Evolutionary conservation across 371 early-diverging fungal species (phyloP), one percentile per base, ranked within the genome.

Genomic region (Mucor sp.): DNA sequence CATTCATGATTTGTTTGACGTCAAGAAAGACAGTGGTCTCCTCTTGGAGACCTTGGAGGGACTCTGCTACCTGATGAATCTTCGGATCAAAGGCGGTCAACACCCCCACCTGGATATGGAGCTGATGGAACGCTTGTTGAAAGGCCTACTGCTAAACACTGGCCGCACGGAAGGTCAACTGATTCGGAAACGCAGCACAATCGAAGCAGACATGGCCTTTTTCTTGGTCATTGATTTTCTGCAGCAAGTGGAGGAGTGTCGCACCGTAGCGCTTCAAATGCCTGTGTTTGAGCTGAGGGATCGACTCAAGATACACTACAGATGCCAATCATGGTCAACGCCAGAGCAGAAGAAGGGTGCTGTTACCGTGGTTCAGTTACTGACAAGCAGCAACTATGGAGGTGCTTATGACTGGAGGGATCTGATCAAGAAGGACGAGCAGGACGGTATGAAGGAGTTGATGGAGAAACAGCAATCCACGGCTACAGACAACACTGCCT

Each of bases 371-470:
- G 70, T 95, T 43, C 85, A 90, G 21, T 74, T 91, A 48, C 68
- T 89, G 28, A 84, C n/a, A 19, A 19, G 44, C 44, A 68, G 84
- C 25, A 7, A 32, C 8, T 57, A 27, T n/a, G 14, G 27, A 15
- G 27, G 28, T 84, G 91, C 94, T 66, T 67, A 83, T 30, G 95
- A 95, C 74, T 96, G 96, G 96, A 84, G 76, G 59, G 96, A 96
- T 50, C 78, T 94, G 57, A 91, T 95, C 53, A 89, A 89, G 65
- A 85, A 83, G 48, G 87, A 87, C 30, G 91, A 90, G 58, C 91
- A 93, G 58, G 77, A 81, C 37, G 84, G 85, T 33, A 89, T 93
- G 35, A 89, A 91, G 60, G 79, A 79, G 9, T 27, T 53, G 12
- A 25, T 53, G 27, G 53, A 25, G 14, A 25, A 21, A 21, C 19